phyloP scores from a whole-genome alignment of 1,284 basidiomycete species.

The Trametes sp. region DNA sequence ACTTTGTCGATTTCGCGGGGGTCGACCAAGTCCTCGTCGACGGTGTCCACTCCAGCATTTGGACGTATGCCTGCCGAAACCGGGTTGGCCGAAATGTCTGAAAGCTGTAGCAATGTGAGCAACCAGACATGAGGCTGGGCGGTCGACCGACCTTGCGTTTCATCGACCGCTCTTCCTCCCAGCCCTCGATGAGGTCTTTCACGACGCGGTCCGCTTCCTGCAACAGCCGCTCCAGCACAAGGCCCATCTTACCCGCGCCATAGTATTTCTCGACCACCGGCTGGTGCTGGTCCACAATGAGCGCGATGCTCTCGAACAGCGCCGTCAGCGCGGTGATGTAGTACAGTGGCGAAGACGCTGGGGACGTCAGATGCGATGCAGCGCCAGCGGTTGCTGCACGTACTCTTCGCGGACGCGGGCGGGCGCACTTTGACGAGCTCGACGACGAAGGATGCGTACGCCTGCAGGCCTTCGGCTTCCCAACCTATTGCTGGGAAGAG shows the following conservation, averaged over 20 bases:
- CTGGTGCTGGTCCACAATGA: slow-evolving; percentile 97
- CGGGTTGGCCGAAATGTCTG: slow-evolving; percentile 36
- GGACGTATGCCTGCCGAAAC: slow-evolving; percentile 45
- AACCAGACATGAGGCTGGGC: neutral
- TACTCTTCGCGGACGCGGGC: slow-evolving; percentile 84
- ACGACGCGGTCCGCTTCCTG: slow-evolving; percentile 90
- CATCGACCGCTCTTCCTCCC: slow-evolving; percentile 88
- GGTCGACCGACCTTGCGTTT: slow-evolving; percentile 65
- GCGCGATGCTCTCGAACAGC: slow-evolving; percentile 94
- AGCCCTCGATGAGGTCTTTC: slow-evolving; percentile 78
- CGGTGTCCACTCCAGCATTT: slow-evolving; percentile 42
- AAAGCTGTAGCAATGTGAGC: slow-evolving; percentile 35
- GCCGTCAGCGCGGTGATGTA: slow-evolving; percentile 88
- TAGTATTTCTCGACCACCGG: slow-evolving; percentile 99
- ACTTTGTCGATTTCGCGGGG: slow-evolving; percentile 91
- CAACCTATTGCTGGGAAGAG: slow-evolving; percentile 94
- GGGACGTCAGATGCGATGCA: neutral
- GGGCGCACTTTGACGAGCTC: slow-evolving; percentile 85
- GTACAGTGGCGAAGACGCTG: slow-evolving; percentile 90
- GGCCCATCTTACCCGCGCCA: slow-evolving; percentile 84
- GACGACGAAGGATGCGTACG: slow-evolving; percentile 93
- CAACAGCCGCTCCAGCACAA: slow-evolving; percentile 80
- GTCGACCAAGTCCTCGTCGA: slow-evolving; percentile 79
- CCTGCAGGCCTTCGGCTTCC: slow-evolving; percentile 92
- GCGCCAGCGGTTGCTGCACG: slow-evolving; percentile 22